phyloP scores from a whole-genome alignment of 305 asterid species.

The Solanum chacoense region DNA sequence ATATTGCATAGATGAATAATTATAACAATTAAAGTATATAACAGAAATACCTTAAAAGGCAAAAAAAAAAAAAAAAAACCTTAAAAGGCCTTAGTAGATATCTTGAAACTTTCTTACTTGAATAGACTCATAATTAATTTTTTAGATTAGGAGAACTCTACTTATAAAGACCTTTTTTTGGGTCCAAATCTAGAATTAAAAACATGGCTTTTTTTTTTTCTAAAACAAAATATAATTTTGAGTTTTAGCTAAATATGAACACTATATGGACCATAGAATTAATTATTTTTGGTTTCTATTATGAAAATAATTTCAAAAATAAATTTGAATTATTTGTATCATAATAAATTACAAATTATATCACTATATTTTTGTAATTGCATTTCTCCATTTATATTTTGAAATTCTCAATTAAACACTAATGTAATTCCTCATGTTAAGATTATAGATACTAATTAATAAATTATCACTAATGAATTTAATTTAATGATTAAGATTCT shows the following conservation, averaged over 20 bases:
- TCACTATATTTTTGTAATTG: background rate
- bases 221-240: background rate
- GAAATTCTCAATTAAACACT: too few relatives aligned
- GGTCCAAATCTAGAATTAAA: background rate
- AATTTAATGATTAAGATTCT: background rate
- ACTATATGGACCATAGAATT: too few relatives aligned
- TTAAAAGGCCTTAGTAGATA: background rate
- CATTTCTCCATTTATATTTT: background rate
- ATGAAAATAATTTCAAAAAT: background rate
- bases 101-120: too few relatives aligned
- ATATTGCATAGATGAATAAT: too few relatives aligned
- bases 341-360: too few relatives aligned
- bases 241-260: background rate
- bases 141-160: background rate
- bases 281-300: too few relatives aligned
- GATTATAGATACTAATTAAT: too few relatives aligned
- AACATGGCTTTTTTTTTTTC: background rate
- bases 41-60: background rate
- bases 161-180: too few relatives aligned
- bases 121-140: background rate
- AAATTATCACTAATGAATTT: background rate
- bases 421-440: too few relatives aligned
- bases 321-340: too few relatives aligned
- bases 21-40: too few relatives aligned
- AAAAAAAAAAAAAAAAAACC: too few relatives aligned